Percentiles rank a stretch among this genome's conserved stretches.
phyloP scores from a whole-genome alignment of 1,284 basidiomycete genomes.

The Sporisorium sorghi region DNA sequence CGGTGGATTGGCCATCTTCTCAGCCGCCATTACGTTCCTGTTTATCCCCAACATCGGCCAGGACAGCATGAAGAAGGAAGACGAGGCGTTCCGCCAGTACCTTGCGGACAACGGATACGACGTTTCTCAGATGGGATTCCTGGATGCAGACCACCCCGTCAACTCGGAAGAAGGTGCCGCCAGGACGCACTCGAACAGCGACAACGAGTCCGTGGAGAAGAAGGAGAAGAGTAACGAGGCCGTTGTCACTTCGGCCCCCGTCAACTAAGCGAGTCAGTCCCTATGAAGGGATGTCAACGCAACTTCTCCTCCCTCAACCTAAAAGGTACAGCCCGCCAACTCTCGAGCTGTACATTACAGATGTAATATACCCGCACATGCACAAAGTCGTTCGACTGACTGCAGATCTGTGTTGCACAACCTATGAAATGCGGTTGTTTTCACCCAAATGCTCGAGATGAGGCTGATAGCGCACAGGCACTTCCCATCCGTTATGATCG shows the following conservation, averaged over 20 bases:
- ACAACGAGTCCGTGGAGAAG: slow-evolving; percentile 22
- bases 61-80: slow-evolving; percentile 84
- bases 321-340: background rate
- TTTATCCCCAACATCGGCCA: slow-evolving; percentile 80
- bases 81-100: slow-evolving; percentile 73
- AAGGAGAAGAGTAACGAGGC: slow-evolving; percentile 15
- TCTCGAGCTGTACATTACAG: slow-evolving; percentile 6
- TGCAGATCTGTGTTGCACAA: background rate
- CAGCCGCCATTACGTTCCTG: slow-evolving; percentile 79
- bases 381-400: background rate
- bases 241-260: slow-evolving; percentile 12
- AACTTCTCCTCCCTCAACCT: background rate
- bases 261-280: slow-evolving; percentile 5
- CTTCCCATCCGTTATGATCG: too few species aligned
- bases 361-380: slow-evolving; percentile 6
- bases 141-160: slow-evolving; percentile 25
- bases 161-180: slow-evolving; percentile 35
- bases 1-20: slow-evolving; percentile 79
- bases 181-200: slow-evolving; percentile 21
- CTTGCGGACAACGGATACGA: slow-evolving; percentile 62
- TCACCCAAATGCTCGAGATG: too few species aligned
- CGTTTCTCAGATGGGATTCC: slow-evolving; percentile 55
- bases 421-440: too few species aligned
- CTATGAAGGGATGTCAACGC: background rate
- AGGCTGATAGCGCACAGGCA: too few species aligned